Evolutionary conservation across 768 basidiomycete genomes (phyloP), one percentile per base, ranked within the genome.

Genomic region (Lentinus tigrinus): DNA sequence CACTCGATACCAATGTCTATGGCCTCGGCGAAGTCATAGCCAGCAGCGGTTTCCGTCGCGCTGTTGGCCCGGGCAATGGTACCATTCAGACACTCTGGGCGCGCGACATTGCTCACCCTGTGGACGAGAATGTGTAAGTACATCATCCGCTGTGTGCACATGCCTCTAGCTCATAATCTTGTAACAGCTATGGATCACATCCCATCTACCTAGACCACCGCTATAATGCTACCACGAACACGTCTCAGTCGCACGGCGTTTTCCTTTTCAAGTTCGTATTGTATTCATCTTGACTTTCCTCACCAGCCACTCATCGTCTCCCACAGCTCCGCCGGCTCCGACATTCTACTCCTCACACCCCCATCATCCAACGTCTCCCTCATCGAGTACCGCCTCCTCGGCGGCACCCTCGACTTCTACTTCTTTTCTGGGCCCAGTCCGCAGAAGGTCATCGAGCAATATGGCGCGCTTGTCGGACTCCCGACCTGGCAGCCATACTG

Each of bases 331-430:
- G 79, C 85, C n/a, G 89, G 88, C 3, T 81, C 85, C n/a, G 89
- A 92, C 65, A 82, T 89, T 57, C 72, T 91, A 34, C 78, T 91
- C 47, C 74, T 80, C 54, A 87, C 82, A 6, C 90, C 84, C 26
- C 76, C 76, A 4, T 71, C 64, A 24, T 80, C 84, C 0, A 70
- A 73, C 14, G 75, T 76, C 9, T 88, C 87, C 0, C 72, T 89
- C 2, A 75, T 93, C 28, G 77, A 93, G 62, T 93, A 92, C 66
- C 78, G 89, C 47, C 74, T 84, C 67, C 73, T 92, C 44, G 89
- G 90, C 7, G 90, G 91, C 17, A 84, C 83, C 0, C 72, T 92
- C 27, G 87, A 91, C 71, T 83, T 92, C 59, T 91, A 90, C 76
- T 91, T 89, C 72, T 79, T 91, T 68, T 82, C 75, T 4, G 80